Evolutionary conservation across 805 yeast species (phyloP), one percentile per base, ranked within the genome.

Genomic region (Zygotorulaspora danielsina): DNA sequence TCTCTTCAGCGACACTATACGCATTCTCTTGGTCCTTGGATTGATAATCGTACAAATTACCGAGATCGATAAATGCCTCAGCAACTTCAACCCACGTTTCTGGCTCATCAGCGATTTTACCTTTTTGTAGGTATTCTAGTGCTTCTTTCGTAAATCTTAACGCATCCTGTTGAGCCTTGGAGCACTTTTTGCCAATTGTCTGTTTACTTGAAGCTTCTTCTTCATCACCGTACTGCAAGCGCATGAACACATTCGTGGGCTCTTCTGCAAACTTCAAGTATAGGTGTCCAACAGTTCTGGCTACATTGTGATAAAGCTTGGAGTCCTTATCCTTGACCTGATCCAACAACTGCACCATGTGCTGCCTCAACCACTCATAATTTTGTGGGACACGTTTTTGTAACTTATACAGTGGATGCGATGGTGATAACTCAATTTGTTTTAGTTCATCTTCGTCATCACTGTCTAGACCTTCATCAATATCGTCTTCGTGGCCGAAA

Each of bases 31-130:
- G 95, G 30, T 80, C 83, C 22, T 66, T 64, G 36, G 81, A 70
- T 19, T 81, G 87, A 18, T 75, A 65, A 6, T 80, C 84, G 44
- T 73, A 69, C 36, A 88, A 58, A 51, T 88, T 89, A 11, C 89
- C 96, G 49, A 84, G 65, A 11, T 83, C 76, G 24, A 90, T 85
- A 53, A 77, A 69, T 1, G 95, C 89, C 61, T 90, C 97, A 1
- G 96, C 96, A 32, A 84, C 72, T 54, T 78, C 75, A 9, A 81
- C 95, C 85, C 90, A 83, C 4, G 83, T 70, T 42, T 80, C 81
- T 0, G 95, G 94, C 28, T 82, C 86, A 32, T 80, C 84, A 13
- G 76, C 79, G 36, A 78, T 78, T 57, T 80, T 76, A 0, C 88
- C 81, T 39, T 67, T 63, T 39, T 68, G 62, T 39, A 88, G 66